These are phyloP conservation scores for Hanseniaspora thailandica DNA, from an alignment of 805 yeast species.

Conservation along the genomic window DNA sequence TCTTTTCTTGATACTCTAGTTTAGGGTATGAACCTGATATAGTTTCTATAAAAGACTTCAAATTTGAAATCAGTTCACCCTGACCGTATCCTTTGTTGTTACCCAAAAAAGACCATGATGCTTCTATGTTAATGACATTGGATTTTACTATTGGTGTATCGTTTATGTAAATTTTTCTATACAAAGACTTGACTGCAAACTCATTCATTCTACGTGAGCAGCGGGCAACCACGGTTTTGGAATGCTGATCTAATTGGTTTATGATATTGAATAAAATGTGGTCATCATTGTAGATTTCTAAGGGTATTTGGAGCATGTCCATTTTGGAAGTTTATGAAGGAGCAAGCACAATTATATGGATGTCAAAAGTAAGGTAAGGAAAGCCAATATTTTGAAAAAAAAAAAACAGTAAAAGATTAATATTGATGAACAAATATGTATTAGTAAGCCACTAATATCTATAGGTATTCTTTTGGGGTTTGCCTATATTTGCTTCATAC, in stretches of 20 bases:
- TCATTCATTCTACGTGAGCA: conserved; percentile 25
- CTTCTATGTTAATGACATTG: conserved; percentile 28
- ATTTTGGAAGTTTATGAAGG: not conserved
- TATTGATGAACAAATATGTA: too few relatives aligned
- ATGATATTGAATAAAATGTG: conserved; percentile 26
- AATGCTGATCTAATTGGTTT: conserved; percentile 30
- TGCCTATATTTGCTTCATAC: too few relatives aligned
- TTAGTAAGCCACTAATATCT: too few relatives aligned
- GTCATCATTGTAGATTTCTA: conserved; percentile 17
- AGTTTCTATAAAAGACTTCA: conserved; percentile 5
- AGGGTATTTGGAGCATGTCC: not conserved
- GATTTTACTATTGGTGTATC: conserved; percentile 33
- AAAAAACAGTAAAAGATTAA: too few relatives aligned
- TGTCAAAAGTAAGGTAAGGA: too few relatives aligned
- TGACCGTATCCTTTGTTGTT: conserved; percentile 14
- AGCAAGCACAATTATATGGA: too few relatives aligned
- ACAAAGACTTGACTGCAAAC: conserved; percentile 27
- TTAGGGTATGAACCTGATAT: not conserved
- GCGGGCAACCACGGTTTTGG: conserved; percentile 24
- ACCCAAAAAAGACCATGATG: conserved; percentile 32
- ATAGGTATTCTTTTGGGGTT: too few relatives aligned
- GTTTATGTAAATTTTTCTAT: conserved; percentile 32
- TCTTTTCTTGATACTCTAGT: conserved; percentile 13
- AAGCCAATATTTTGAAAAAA: too few relatives aligned
- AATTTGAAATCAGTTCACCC: not conserved